Percentiles rank a stretch among this genome's conserved stretches.
Evolutionary conservation across 2,329 filamentous ascomycete genomes (phyloP).

Genomic region (Phyllosticta citriasiana): DNA sequence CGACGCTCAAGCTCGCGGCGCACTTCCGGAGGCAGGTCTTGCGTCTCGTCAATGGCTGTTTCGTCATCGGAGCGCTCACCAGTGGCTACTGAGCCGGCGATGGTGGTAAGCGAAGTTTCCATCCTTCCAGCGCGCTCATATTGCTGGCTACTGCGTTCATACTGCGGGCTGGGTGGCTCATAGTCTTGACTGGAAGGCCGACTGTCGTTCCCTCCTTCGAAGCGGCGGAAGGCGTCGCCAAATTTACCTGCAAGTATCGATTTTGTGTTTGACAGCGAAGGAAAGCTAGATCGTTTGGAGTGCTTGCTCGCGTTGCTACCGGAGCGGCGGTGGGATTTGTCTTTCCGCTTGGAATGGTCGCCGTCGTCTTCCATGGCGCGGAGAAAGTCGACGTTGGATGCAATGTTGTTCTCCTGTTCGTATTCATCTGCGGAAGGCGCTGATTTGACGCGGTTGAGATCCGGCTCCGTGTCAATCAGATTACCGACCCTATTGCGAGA

Average conservation of each 20-base stretch:
- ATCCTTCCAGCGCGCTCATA: constrained; percentile 14
- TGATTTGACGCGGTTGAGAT: constrained; percentile 12
- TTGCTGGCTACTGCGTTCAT: constrained; percentile 14
- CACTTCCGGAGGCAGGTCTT: constrained; percentile 75
- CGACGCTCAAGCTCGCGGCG: constrained; percentile 79
- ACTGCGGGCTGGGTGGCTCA: constrained; percentile 17
- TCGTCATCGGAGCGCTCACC: constrained; percentile 59
- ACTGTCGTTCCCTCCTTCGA: constrained; percentile 47
- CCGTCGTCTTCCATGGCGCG: constrained; percentile 59
- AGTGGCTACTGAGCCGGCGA: constrained; percentile 66
- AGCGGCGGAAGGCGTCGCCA: constrained; percentile 85
- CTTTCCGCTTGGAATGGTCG: constrained; percentile 44
- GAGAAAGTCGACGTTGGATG: constrained; percentile 75
- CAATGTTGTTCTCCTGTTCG: constrained; percentile 51
- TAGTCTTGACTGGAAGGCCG: constrained; percentile 15
- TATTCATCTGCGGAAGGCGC: constrained; percentile 26
- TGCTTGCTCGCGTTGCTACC: constrained; percentile 51
- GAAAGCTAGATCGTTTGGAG: constrained; percentile 62
- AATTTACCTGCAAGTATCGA: constrained; percentile 80
- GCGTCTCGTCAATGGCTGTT: constrained; percentile 52
- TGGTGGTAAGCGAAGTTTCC: constrained; percentile 44
- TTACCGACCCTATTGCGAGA: constrained; percentile 29
- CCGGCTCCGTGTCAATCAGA: constrained; percentile 14
- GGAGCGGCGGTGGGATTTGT: constrained; percentile 42
- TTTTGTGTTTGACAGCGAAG: constrained; percentile 64